These are phyloP conservation scores for Macroventuria anomochaeta DNA, from an alignment of 2,329 filamentous ascomycete species.

Conservation along the genomic window DNA sequence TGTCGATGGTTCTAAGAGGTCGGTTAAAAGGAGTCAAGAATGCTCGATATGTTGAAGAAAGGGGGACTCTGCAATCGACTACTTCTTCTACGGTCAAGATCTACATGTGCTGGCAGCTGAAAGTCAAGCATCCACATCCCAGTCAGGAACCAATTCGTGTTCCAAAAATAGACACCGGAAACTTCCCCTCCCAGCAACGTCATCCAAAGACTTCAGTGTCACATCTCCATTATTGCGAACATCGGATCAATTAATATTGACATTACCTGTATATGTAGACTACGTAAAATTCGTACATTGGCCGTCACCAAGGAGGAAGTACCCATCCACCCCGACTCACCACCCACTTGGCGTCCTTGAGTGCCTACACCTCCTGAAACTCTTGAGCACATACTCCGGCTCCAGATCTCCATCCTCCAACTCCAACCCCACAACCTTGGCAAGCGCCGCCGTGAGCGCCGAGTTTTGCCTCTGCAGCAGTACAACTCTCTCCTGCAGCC, in stretches of 20 bases:
- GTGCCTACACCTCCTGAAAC: constrained; percentile 17
- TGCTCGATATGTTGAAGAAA: neutral
- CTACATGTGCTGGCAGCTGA: constrained; percentile 3
- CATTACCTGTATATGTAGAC: neutral
- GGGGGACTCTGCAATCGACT: neutral
- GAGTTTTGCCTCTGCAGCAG: constrained; percentile 35
- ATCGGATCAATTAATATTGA: neutral
- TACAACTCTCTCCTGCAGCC: constrained; percentile 27
- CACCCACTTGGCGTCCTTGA: constrained; percentile 16
- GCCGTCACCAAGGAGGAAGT: neutral
- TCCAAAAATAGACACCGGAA: constrained; percentile 12
- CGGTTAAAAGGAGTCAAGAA: neutral
- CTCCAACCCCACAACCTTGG: constrained; percentile 35
- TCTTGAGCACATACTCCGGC: constrained; percentile 25
- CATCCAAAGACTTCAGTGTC: too few relatives aligned
- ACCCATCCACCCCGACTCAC: neutral
- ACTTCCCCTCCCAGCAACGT: neutral
- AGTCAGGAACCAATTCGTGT: constrained; percentile 11
- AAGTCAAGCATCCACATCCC: constrained; percentile 1
- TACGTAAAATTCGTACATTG: neutral
- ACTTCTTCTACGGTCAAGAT: neutral
- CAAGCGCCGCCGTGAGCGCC: constrained; percentile 34
- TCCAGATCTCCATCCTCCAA: constrained; percentile 29
- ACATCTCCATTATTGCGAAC: too few relatives aligned
- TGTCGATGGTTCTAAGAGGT: neutral